Evolutionary conservation across 1,284 basidiomycete genomes (phyloP), one percentile per base, ranked within the genome.

Genomic region (Ganoderma lucidum): DNA sequence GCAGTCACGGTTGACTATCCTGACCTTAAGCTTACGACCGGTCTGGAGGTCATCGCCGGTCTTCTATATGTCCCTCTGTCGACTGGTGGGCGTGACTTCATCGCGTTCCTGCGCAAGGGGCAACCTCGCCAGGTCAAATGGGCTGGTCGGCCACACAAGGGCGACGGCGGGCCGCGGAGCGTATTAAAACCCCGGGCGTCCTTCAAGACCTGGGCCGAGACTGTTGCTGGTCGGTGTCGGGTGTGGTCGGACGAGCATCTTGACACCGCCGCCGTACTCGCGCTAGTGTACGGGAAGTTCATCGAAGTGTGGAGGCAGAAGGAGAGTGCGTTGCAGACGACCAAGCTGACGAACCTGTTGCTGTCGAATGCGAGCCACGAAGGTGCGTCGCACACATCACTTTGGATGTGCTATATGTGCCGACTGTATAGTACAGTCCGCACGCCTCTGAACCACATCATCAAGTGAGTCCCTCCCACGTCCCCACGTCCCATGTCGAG

Each of bases 351-450:
- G 19, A 92, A 92, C 65, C 82, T 96, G 3, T 77, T 97, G 59
- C 81, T 96, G 19, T 93, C 93, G n/a, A 96, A 97, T 79, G 95
- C 95, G 6, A 93, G 90, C 73, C 95, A 96, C 78, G 95, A 96
- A 84, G 93, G 94, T 87, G 77, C 71, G 77, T 79, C 53, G 70
- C 8, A 72, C 69, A 6, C 15, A 30, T 45, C 4, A 69, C 75
- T 3, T 72, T 1, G 1, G 28, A 32, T 35, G 30, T 17, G 9
- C 32, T 5, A 6, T 17, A 23, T 35, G 30, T 19, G 28, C 55
- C 8, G 6, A 30, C 30, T 19, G 32, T 19, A 15, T 5, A 64
- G 71, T n/a, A 32, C 17, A 90, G 91, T 93, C 10, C 87, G 92
- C 48, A 93, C 91, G 14, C 91, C 92, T 6, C 77, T 93, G 66